These are phyloP conservation scores for Trametes punicea DNA, from an alignment of 768 basidiomycete species.

Conservation along the genomic window DNA sequence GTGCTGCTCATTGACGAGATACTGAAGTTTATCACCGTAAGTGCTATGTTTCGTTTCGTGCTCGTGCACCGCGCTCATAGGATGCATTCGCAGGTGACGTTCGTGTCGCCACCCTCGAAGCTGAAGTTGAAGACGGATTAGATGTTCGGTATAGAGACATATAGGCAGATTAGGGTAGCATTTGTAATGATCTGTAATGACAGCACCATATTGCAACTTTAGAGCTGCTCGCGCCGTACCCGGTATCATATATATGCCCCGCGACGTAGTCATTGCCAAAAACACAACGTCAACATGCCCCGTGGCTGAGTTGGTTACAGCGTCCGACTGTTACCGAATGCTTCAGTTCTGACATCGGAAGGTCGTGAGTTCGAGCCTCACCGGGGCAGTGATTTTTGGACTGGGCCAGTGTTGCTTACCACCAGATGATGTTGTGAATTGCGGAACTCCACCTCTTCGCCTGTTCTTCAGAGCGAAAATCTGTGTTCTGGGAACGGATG, in stretches of 20 bases:
- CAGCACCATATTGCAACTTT: slow-evolving; percentile 2
- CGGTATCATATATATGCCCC: not conserved
- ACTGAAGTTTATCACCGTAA: slow-evolving; percentile 78
- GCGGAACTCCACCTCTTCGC: no score
- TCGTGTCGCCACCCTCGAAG: slow-evolving; percentile 55
- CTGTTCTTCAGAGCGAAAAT: no score
- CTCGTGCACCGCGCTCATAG: not conserved
- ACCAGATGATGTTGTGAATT: no score
- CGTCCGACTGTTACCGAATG: slow-evolving; percentile 64
- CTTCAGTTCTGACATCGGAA: slow-evolving; percentile 42
- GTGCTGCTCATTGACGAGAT: slow-evolving; percentile 89
- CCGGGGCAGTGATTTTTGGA: slow-evolving; percentile 33
- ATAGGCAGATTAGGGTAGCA: not conserved
- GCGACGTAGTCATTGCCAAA: not conserved
- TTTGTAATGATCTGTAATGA: slow-evolving; percentile 19
- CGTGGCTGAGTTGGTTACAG: slow-evolving; percentile 79
- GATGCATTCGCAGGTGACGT: slow-evolving; percentile 41
- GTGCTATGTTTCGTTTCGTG: slow-evolving; percentile 26
- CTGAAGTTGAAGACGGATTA: slow-evolving; percentile 32
- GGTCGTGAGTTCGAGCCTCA: slow-evolving; percentile 71
- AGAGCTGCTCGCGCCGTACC: not conserved
- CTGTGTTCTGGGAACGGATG: no score
- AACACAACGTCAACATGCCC: slow-evolving; percentile 37
- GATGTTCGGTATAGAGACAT: slow-evolving; percentile 10
- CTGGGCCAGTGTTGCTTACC: no score